Evolutionary conservation across 257 asterid species (phyloP), one percentile per base, ranked within the genome.

Genomic region (Nicotiana tabacum): DNA sequence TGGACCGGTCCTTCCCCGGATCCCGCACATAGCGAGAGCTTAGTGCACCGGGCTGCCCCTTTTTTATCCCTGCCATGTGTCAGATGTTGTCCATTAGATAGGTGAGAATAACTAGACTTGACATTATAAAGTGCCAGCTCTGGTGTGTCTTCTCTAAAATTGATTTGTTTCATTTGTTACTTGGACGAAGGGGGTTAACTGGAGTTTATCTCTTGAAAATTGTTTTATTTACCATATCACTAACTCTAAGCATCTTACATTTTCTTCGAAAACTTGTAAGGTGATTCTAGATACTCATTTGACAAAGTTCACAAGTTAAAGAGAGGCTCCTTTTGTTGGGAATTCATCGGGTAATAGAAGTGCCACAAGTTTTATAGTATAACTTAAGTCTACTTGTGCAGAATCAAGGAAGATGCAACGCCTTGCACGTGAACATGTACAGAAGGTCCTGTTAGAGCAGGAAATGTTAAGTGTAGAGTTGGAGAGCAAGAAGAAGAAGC

Each of bases 351-450:
- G 2, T 48, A 48, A 27, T 48, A 51, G 62, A 27, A 48, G 62
- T 27, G n/a, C 24, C 46, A 27, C 64, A 4, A 74, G 16, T 74
- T 48, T 74, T 15, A 27, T 27, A 48, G 64, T 74, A 48, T 51
- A 74, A 74, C 16, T 78, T 32, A 43, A 55, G 83, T 30, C 6
- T 15, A 48, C 15, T 48, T 74, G 15, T 72, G 72, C 89, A 94
- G 98, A 92, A 88, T 89, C 94, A 81, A 91, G 95, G 82, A 95
- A 90, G 87, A 86, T 94, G 88, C 99, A 95, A 68, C 90, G 91
- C 33, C 72, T 82, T 83, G 92, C 94, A n/a, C 90, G 94, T 18
- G 97, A 94, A 85, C 97, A 87, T 81, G 88, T 94, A 46, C 88
- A 86, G 87, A 90, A 90, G 87, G 90, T 94, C 83, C 80, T 92